Percentiles rank a stretch among this genome's conserved stretches.
Conservation (phyloP, 2,329 filamentous ascomycete genomes). For the Mycogone perniciosa region DNA sequence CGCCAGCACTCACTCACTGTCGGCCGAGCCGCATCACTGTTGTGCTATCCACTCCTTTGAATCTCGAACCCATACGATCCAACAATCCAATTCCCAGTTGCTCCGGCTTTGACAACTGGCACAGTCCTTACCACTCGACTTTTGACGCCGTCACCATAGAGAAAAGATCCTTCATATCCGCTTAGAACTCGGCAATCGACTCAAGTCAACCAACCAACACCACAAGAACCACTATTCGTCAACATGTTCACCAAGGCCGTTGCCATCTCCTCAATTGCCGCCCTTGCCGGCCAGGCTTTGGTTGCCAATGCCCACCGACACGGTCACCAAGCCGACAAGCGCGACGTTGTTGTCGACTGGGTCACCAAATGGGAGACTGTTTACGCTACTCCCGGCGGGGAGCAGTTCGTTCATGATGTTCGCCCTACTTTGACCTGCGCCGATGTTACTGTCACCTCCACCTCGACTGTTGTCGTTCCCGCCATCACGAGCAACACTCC, state of each 20-base stretch:
- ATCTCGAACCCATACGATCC: neutral
- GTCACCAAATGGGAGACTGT: constrained; percentile 37
- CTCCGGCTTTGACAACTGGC: neutral
- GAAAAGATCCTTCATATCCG: constrained; percentile 10
- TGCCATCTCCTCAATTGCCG: constrained; percentile 35
- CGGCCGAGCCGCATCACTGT: constrained; percentile 28
- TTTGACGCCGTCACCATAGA: constrained; percentile 2
- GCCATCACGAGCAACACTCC: constrained; percentile 6
- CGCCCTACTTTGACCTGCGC: neutral
- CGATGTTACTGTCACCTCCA: neutral
- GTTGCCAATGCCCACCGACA: constrained; percentile 39
- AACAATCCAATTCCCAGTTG: neutral
- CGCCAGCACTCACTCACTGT: constrained; percentile 25
- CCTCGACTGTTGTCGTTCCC: constrained; percentile 3
- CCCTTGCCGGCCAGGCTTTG: constrained; percentile 37
- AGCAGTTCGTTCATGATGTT: too few relatives aligned
- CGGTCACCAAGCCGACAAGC: constrained; percentile 30
- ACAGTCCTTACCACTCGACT: constrained; percentile 1
- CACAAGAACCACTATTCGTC: constrained; percentile 11
- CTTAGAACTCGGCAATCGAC: neutral
- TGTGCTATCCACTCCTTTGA: neutral
- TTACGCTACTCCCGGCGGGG: constrained; percentile 26
- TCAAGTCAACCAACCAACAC: neutral
- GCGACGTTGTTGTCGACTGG: constrained; percentile 31
- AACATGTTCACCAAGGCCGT: constrained; percentile 40